Conservation (phyloP, 2,329 filamentous ascomycete genomes). For the Xylaria polymorpha region DNA sequence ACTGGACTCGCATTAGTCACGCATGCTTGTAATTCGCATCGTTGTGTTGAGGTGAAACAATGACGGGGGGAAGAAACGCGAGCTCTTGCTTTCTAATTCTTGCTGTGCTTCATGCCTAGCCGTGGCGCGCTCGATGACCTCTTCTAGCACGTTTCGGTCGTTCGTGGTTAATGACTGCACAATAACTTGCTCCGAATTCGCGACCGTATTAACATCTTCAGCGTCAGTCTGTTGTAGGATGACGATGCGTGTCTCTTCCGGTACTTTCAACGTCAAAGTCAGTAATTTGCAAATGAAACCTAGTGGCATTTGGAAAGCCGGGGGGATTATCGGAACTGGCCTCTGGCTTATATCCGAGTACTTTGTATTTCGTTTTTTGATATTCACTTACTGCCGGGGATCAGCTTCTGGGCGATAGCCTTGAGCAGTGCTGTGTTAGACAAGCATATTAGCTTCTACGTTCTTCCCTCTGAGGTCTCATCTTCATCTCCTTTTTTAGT, state of each 20-base stretch:
- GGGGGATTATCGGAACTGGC: neutral
- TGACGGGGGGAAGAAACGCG: neutral
- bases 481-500: neutral
- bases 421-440: constrained; percentile 69
- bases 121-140: constrained; percentile 72
- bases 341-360: neutral
- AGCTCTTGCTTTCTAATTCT: constrained; percentile 67
- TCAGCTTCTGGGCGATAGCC: constrained; percentile 80
- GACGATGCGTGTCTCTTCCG: constrained; percentile 71
- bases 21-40: neutral
- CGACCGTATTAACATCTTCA: constrained; percentile 48
- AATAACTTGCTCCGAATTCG: constrained; percentile 40
- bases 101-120: constrained; percentile 67
- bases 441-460: constrained; percentile 9
- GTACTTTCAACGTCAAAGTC: constrained; percentile 53
- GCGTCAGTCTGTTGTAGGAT: constrained; percentile 75
- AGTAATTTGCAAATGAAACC: neutral
- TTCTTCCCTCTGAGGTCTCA: neutral
- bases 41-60: neutral
- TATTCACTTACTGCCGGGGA: constrained; percentile 68
- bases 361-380: neutral
- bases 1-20: constrained; percentile 51
- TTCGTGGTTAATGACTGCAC: constrained; percentile 12
- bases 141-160: constrained; percentile 66
- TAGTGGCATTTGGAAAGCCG: neutral